Base-by-base conservation (phyloP, 108 stramenopile species). In the Cyclotella sp. region DNA sequence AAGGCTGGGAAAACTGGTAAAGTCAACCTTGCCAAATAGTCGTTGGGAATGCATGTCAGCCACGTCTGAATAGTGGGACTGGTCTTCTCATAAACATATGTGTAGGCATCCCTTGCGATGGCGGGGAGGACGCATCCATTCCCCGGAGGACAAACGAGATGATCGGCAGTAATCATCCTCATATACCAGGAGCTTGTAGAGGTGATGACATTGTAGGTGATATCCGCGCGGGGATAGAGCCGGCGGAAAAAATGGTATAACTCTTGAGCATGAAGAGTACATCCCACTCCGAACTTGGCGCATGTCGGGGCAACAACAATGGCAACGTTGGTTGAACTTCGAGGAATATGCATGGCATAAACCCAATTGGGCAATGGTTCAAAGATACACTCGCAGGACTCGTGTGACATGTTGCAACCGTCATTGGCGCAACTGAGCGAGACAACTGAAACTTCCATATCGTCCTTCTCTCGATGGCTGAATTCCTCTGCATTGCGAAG, bases 131-230 rank as follows among this genome's bases (percentile, higher is more conserved):
- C 27, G 55, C 76, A 77, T n/a, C 76, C 76, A 22, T 44, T 54
- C 9, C 76, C 76, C 0, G 76, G 76, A 45, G 76, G 76, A 53
- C 76, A 77, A 19, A 77, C 60, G 22, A 77, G 54, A 39, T 69
- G 68, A 69, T 77, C 76, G 12, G 76, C 76, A 8, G 76, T 77
- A 43, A 77, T 69, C 68, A 77, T 69, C 28, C 76, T 68, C 76
- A 77, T 77, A 49, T 77, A 77, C 60, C 66, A 67, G 22, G 76
- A 77, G 53, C 58, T 60, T 43, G 76, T 77, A 9, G 68, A 53
- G 22, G 67, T 46, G 39, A 77, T 63, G 39, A 77, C 76, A 63
- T 63, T 77, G 29, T 47, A 77, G 13, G 68, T 77, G 40, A 77
- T 44, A 49, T 77, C 76, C 39, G 76, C 68, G 16, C 76, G 76